These are phyloP conservation scores for Lachancea fermentati DNA, from an alignment of 805 yeast species.

Conservation along the genomic window DNA sequence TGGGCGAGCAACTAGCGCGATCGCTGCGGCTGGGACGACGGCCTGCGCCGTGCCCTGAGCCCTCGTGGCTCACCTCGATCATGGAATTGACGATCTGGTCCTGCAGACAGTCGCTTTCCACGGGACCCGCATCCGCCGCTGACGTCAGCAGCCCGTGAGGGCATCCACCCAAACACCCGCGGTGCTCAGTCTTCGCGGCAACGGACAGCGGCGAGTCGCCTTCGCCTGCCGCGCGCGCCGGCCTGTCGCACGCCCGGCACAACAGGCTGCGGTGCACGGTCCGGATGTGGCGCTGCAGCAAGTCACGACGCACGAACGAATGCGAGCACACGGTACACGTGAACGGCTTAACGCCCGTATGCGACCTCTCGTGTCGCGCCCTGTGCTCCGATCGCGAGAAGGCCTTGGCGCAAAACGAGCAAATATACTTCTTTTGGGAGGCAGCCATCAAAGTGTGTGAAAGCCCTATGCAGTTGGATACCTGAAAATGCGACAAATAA, in stretches of 20 bases:
- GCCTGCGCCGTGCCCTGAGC: no score
- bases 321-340: conserved; percentile 64
- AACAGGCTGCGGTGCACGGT: conserved; percentile 55
- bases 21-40: no score
- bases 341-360: conserved; percentile 76
- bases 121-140: neutral
- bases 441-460: conserved; percentile 14
- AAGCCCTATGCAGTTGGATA: no score
- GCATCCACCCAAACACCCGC: neutral
- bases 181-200: neutral
- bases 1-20: no score
- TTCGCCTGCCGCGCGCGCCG: neutral
- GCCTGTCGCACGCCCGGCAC: conserved; percentile 9
- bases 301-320: conserved; percentile 71
- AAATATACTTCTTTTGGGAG: conserved; percentile 61
- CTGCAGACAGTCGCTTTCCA: conserved; percentile 8
- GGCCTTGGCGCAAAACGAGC: conserved; percentile 75
- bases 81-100: conserved; percentile 19
- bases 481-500: no score
- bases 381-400: conserved; percentile 77
- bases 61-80: conserved; percentile 11
- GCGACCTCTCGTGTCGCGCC: conserved; percentile 73
- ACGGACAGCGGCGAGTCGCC: neutral
- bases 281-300: conserved; percentile 69
- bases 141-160: neutral